Percentiles rank a stretch among this genome's conserved stretches.
phyloP scores from a whole-genome alignment of 306 rosid genomes.

The Fragaria iinumae region DNA sequence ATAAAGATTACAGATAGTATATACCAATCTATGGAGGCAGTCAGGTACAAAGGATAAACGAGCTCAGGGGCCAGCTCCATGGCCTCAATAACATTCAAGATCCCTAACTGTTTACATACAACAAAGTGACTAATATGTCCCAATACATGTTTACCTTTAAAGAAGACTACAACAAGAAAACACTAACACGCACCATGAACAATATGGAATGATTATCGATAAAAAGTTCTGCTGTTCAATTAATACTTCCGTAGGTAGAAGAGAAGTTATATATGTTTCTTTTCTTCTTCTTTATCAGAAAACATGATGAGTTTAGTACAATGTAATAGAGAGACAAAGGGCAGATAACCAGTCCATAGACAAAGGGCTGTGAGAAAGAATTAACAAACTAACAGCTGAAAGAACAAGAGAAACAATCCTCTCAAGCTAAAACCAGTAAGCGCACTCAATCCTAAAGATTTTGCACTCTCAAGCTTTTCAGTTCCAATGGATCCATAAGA shows the following conservation, averaged over 20 bases:
- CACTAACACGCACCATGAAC: not conserved
- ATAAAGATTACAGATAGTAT: constrained; percentile 15
- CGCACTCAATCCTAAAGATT: not conserved
- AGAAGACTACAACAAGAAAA: not conserved
- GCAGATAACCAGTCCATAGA: not conserved
- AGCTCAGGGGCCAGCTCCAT: constrained; percentile 83
- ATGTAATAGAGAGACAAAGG: not conserved
- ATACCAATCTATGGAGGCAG: constrained; percentile 84
- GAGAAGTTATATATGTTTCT: not conserved
- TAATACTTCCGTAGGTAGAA: not conserved
- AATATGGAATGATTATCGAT: not conserved
- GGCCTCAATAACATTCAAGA: constrained; percentile 76
- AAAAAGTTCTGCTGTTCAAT: not conserved
- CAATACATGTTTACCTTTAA: not conserved
- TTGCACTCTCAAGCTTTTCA: not conserved
- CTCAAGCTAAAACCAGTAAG: not conserved
- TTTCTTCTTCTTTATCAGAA: not conserved
- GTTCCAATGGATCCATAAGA: not conserved
- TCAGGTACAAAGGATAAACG: constrained; percentile 74
- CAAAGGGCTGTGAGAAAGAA: not conserved
- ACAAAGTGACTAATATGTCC: constrained; percentile 26
- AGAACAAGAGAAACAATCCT: not conserved
- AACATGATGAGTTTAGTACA: not conserved
- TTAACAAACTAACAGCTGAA: not conserved
- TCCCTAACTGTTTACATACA: constrained; percentile 75